Base-by-base conservation (phyloP, 2,329 filamentous ascomycete genomes). In the Diaporthe sp. region DNA sequence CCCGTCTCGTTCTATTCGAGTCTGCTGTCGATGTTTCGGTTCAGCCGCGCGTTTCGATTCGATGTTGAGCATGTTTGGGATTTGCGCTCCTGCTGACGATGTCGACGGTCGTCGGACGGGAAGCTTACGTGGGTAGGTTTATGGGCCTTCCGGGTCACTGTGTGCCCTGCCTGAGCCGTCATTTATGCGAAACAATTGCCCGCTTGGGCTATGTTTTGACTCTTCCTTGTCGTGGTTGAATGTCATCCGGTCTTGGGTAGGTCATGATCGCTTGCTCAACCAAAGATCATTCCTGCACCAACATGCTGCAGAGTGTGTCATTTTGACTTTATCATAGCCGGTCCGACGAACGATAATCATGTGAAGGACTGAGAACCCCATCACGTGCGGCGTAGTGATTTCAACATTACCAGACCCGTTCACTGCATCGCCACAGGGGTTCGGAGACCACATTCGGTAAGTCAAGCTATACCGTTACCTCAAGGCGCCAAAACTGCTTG, bases 61-160 rank as follows among this genome's bases (percentile, higher is more conserved):
- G 32, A 69, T 56, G 56, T 71, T 58, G 72, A 73, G 72, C 72
- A 73, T 44, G 72, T 73, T 73, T 73, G 72, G 70, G 72, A 69
- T 63, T 71, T 73, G 39, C 72, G 56, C 72, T 53, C 51, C 47
- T 68, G 63, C 63, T 68, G 32, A 68, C 44, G 59, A 68, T 72
- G 59, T 72, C 61, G 71, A 50, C 19, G 25, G 25, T 27, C 59
- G 39, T 37, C 39, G 59, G 39, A 53, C 25, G 50, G 59, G 30
- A 53, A 69, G 61, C 50, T 39, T 69, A 50, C 61, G 39, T 53
- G 44, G 44, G 47, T 53, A 53, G 63, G 22, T 51, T 39, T 37
- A 68, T 53, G 32, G 37, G 4, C n/a, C 63, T 68, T 25, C 32
- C 47, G 32, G 63, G 51, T 68, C 19, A 37, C 47, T 15, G 32